Percentiles rank a stretch among this genome's conserved stretches.
Conservation (phyloP, 148 eudicot species). For the Persicaria tinctoria region DNA sequence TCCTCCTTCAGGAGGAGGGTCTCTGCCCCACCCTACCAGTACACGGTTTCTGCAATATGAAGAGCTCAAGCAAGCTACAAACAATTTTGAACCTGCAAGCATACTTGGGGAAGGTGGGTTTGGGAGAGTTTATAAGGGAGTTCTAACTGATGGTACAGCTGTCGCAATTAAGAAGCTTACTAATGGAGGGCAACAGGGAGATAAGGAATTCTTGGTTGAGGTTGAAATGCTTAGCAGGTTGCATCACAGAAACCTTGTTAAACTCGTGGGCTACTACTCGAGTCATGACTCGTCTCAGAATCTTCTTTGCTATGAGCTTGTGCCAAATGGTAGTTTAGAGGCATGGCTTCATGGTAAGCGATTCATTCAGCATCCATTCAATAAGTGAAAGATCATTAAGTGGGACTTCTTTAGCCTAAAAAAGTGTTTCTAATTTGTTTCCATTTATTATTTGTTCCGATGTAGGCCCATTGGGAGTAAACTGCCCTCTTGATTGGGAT, state of each 20-base stretch:
- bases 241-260: conserved; percentile 96
- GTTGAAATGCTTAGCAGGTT: conserved; percentile 97
- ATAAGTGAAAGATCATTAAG: not conserved
- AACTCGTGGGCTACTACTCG: conserved; percentile 84
- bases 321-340: conserved; percentile 93
- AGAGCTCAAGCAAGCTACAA: conserved; percentile 86
- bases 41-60: conserved; percentile 80
- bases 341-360: conserved; percentile 90
- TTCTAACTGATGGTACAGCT: conserved; percentile 76
- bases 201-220: conserved; percentile 84
- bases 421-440: not conserved
- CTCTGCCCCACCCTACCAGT: conserved; percentile 78
- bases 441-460: not conserved
- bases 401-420: not conserved
- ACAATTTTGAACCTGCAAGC: conserved; percentile 69
- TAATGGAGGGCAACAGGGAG: conserved; percentile 87
- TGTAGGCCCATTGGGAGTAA: conserved; percentile 76
- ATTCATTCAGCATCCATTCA: not conserved
- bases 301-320: conserved; percentile 93
- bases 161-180: conserved; percentile 95
- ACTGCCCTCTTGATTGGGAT: conserved; percentile 93
- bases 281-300: conserved; percentile 76
- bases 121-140: conserved; percentile 88
- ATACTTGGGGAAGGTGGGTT: conserved; percentile 97
- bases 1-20: conserved; percentile 48